Percentiles rank a stretch among this genome's conserved stretches.
Evolutionary conservation across 306 rosid genomes (phyloP).

Genomic region (Lupinus albus): DNA sequence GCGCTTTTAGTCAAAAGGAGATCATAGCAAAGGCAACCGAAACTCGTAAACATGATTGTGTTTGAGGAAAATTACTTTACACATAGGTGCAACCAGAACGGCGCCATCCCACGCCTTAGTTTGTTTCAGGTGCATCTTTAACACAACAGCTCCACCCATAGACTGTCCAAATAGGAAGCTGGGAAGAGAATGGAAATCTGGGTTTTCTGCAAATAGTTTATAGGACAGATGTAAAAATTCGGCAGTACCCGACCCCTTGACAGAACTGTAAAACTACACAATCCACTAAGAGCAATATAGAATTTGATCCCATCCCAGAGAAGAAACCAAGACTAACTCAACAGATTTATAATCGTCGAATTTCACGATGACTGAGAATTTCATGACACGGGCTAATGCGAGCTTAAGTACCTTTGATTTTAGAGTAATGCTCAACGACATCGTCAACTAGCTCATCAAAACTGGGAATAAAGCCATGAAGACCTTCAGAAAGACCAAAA

Average conservation of each 20-base stretch:
- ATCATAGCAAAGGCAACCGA: conserved; percentile 3
- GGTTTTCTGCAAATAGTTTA: conserved; percentile 53
- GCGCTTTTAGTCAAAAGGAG: conserved; percentile 38
- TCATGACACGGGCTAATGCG: not conserved
- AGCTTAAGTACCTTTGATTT: conserved; percentile 64
- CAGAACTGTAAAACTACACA: not conserved
- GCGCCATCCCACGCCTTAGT: conserved; percentile 89
- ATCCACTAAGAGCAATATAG: not conserved
- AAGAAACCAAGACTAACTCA: not conserved
- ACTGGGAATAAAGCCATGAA: conserved; percentile 72
- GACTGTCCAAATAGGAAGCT: conserved; percentile 89
- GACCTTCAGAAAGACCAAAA: conserved; percentile 96
- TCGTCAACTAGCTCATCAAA: conserved; percentile 75
- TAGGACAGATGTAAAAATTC: not conserved
- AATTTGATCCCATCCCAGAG: not conserved
- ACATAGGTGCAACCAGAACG: conserved; percentile 93
- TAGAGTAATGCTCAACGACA: conserved; percentile 78
- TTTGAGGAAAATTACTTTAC: conserved; percentile 67
- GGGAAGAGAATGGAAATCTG: conserved; percentile 61
- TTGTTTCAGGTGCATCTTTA: conserved; percentile 79
- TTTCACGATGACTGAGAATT: not conserved
- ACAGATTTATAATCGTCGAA: conserved; percentile 1
- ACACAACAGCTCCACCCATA: conserved; percentile 92
- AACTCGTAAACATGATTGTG: conserved; percentile 29
- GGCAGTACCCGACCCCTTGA: not conserved